Base-by-base conservation (phyloP, 1,284 basidiomycete species). In the Fomitopsis betulina region DNA sequence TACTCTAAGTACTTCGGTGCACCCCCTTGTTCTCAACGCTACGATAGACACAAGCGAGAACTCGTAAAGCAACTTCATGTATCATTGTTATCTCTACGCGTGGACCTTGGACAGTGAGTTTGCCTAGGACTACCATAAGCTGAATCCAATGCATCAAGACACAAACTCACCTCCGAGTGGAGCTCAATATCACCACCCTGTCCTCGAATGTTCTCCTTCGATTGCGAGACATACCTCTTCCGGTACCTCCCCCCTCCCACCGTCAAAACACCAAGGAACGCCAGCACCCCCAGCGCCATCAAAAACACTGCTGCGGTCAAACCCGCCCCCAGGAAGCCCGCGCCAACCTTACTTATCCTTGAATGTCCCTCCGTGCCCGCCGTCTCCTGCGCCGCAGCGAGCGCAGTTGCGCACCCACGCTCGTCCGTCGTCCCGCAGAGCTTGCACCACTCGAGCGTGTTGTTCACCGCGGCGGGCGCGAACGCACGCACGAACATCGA, bases 311-410 rank as follows among this genome's bases (percentile, higher is more conserved):
- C 79, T 30, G 83, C 65, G 30, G 81, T 80, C 60, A 88, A 64
- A 6, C 83, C 82, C 1, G 86, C 86, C 27, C 86, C 86, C 10
- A 88, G 70, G 71, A 86, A 84, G 1, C 86, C 86, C 32, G 86
- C 84, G 15, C 82, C 85, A 10, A 86, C 78, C 0, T 76, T 79
- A 61, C 75, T 78, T 63, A 86, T 79, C 39, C 61, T 58, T 38
- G 65, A 71, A 37, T 79, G 73, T 53, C 75, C 71, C 6, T 60
- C 53, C 23, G 70, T 69, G 19, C 65, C 67, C 3, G 66, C 42
- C n/a, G 19, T 62, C 7, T 73, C 61, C 8, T 75, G 70, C 21
- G 76, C 76, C 19, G 73, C 66, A 12, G 72, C 64, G 49, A 64
- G 55, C 9, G 86, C 70, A 13, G 76, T 78, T 23, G 68, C 79